Evolutionary conservation across 768 basidiomycete genomes (phyloP).

Genomic region (Pisolithus marmoratus): DNA sequence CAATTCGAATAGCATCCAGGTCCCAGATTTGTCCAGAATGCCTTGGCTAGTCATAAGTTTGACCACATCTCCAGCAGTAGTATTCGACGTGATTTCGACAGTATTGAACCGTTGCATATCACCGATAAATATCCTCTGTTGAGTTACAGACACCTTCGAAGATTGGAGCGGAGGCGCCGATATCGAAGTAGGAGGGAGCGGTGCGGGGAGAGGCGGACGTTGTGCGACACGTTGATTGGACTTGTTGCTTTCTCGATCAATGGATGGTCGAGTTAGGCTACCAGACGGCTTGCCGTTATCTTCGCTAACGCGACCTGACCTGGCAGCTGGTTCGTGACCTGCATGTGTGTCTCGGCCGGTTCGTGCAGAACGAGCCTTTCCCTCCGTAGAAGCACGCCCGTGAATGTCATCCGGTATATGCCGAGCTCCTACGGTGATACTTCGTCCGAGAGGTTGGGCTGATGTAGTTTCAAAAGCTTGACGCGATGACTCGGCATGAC

Average conservation of each 20-base stretch:
- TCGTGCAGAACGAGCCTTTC: conserved; percentile 7
- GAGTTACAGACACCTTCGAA: conserved; percentile 33
- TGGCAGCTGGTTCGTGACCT: conserved; percentile 14
- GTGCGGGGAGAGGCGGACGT: conserved; percentile 35
- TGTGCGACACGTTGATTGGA: conserved; percentile 19
- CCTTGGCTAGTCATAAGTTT: conserved; percentile 60
- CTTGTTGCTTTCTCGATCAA: conserved; percentile 19
- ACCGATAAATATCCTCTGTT: conserved; percentile 73
- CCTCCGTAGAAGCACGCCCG: conserved; percentile 1
- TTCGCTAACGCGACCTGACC: conserved; percentile 21
- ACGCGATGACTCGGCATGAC: conserved; percentile 30
- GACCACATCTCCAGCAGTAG: conserved; percentile 70
- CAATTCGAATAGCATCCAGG: conserved; percentile 89
- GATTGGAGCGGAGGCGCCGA: conserved; percentile 23
- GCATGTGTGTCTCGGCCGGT: conserved; percentile 8
- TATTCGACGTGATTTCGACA: conserved; percentile 62
- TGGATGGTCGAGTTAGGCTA: conserved; percentile 14
- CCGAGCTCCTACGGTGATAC: conserved; percentile 28
- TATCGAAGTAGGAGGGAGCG: conserved; percentile 18
- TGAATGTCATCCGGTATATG: conserved; percentile 5
- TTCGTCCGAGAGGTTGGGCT: conserved; percentile 30
- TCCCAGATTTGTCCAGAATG: conserved; percentile 55
- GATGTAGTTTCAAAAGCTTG: conserved; percentile 25
- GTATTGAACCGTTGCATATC: conserved; percentile 71
- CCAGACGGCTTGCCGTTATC: conserved; percentile 19